Evolutionary conservation across 345 rosid species (phyloP), one percentile per base, ranked within the genome.

Genomic region (Lepidium aucheri): DNA sequence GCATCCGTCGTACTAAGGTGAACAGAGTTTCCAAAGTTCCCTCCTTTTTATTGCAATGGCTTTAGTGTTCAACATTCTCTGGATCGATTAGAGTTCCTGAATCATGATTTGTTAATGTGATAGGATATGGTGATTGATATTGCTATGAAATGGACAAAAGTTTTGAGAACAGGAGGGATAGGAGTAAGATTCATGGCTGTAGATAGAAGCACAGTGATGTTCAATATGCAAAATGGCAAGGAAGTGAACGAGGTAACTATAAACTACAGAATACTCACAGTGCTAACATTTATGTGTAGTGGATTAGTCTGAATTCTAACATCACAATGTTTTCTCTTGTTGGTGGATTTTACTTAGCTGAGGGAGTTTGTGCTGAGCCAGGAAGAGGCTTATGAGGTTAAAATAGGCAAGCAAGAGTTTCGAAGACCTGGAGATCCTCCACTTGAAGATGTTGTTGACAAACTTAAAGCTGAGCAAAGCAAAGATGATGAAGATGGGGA

Each of bases 361-460:
- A 90, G 79, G 84, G 97, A 94, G 56, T 94, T 86, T 39, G 60
- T 94, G 20, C 57, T 90, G 77, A 81, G 65, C 12, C 92, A 90
- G 45, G 81, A 72, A 14, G 99, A 94, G 20, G 93, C 92, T 13
- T 90, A 90, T 50, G 96, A 94, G 79, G 65, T 94, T 16, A 90
- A 90, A 85, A 81, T 88, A 4, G 96, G 90, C 35, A 95, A 94
- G 34, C 82, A 80, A 70, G 76, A 65, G 60, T 94, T 79, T 56
- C 74, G 96, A 35, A 80, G 96, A 75, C 75, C 88, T 1, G 99
- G 96, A 41, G 96, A 90, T 78, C 95, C 91, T 53, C 90, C 99
- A 1, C 60, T 86, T 5, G 96, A 88, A n/a, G 75, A 76, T 68
- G 81, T 88, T 2, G 6, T 82, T 8, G 83, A 78, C 70, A 75